Evolutionary conservation across 768 basidiomycete genomes (phyloP).

Genomic region (Xerocomellus amylosporus): DNA sequence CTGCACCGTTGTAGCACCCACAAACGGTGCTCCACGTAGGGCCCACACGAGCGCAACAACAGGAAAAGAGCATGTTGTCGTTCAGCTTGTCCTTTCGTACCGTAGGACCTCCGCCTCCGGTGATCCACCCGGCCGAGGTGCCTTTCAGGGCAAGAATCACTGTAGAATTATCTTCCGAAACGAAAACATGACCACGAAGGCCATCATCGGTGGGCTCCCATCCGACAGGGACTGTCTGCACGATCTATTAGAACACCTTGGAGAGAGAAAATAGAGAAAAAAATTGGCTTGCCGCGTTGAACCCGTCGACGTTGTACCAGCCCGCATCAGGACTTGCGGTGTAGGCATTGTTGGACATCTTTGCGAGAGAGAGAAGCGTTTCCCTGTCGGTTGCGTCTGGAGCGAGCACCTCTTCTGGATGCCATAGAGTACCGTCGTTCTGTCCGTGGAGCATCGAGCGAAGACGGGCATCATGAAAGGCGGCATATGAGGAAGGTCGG

Average conservation of each 20-base stretch:
- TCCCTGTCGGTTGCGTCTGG: conserved; percentile 74
- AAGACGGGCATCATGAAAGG: conserved; percentile 34
- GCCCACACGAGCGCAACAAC: conserved; percentile 94
- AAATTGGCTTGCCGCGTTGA: conserved; percentile 51
- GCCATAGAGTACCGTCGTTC: conserved; percentile 53
- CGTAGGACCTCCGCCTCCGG: conserved; percentile 79
- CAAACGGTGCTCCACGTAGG: conserved; percentile 94
- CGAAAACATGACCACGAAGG: conserved; percentile 88
- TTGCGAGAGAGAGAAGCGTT: conserved; percentile 73
- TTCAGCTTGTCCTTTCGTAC: conserved; percentile 88
- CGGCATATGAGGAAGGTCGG: conserved; percentile 43
- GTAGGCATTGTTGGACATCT: conserved; percentile 91
- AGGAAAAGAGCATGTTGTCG: conserved; percentile 93
- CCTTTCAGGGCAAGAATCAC: conserved; percentile 91
- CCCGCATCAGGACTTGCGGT: conserved; percentile 43
- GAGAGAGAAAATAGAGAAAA: not conserved
- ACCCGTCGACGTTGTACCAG: conserved; percentile 75
- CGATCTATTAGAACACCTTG: not conserved
- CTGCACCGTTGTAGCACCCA: conserved; percentile 72
- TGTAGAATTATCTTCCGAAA: conserved; percentile 77
- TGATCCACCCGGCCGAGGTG: conserved; percentile 71
- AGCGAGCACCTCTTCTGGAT: conserved; percentile 55
- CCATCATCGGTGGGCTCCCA: conserved; percentile 35
- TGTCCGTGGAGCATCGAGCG: conserved; percentile 39
- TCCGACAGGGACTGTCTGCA: too few relatives aligned